A percentile compares a stretch with the other conserved stretches of the same genome.
These are phyloP conservation scores for Gloeophyllum trabeum DNA, from an alignment of 768 basidiomycete species.

Conservation along the genomic window DNA sequence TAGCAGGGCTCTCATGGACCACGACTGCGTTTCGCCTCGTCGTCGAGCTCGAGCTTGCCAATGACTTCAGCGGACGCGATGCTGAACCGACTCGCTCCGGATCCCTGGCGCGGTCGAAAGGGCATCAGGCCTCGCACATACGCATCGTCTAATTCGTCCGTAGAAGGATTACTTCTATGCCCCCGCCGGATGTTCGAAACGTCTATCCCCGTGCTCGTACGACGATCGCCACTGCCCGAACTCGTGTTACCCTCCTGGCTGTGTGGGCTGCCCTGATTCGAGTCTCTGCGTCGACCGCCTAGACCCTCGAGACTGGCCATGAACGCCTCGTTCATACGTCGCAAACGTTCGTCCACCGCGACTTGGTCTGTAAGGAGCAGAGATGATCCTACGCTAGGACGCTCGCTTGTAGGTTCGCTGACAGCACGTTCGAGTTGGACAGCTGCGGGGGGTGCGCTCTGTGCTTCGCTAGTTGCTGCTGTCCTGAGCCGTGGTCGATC, in stretches of 20 bases:
- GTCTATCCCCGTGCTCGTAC: no score
- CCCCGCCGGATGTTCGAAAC: no score
- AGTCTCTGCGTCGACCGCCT: slow-evolving; percentile 19
- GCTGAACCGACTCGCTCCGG: slow-evolving; percentile 28
- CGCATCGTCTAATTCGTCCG: slow-evolving; percentile 5
- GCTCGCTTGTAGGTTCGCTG: no score
- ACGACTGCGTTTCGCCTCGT: slow-evolving; percentile 14
- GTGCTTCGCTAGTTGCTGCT: not conserved
- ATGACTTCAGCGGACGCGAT: slow-evolving; percentile 37
- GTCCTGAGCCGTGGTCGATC: not conserved
- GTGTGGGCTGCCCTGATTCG: slow-evolving; percentile 8
- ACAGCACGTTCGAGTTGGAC: no score
- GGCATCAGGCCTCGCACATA: slow-evolving; percentile 4
- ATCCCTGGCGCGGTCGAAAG: slow-evolving; percentile 16
- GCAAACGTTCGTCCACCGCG: slow-evolving; percentile 47
- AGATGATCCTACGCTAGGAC: slow-evolving; percentile 9
- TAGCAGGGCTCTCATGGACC: no score
- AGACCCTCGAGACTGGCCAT: slow-evolving; percentile 52
- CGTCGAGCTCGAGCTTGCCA: slow-evolving; percentile 35
- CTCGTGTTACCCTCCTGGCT: slow-evolving; percentile 7
- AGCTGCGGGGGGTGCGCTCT: not conserved
- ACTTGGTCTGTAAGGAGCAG: slow-evolving; percentile 13
- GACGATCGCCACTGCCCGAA: slow-evolving; percentile 3
- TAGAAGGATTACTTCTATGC: not conserved
- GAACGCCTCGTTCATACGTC: slow-evolving; percentile 60